These are phyloP conservation scores for Fomitopsis palustris DNA, from an alignment of 1,284 basidiomycete species.

Conservation along the genomic window DNA sequence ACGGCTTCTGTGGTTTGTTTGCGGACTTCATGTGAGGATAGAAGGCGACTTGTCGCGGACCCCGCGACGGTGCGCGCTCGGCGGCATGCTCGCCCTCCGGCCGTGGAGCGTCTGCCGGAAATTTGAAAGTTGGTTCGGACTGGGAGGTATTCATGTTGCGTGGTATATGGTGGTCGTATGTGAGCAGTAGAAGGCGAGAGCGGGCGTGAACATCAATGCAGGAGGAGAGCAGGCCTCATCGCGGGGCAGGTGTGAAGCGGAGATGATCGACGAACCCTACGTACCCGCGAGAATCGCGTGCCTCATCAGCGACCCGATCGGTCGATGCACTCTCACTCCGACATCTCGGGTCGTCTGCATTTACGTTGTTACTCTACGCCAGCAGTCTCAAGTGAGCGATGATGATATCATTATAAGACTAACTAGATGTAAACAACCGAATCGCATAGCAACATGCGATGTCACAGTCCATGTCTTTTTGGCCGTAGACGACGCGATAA, in stretches of 20 bases:
- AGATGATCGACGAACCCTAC: neutral
- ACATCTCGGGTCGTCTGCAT: neutral
- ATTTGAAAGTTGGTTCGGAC: conserved; percentile 4
- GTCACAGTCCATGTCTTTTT: conserved; percentile 1
- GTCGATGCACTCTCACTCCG: neutral
- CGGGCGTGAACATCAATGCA: neutral
- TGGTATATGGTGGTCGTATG: conserved; percentile 2
- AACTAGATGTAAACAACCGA: neutral
- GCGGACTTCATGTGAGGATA: conserved; percentile 70
- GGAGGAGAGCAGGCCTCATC: neutral
- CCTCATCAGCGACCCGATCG: too few species aligned
- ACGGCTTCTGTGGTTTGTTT: conserved; percentile 74
- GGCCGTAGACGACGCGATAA: neutral
- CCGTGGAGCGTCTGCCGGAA: neutral
- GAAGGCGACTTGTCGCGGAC: conserved; percentile 58
- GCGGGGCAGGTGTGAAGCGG: neutral
- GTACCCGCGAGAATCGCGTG: neutral
- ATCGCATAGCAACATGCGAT: neutral
- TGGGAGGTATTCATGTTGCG: conserved; percentile 9
- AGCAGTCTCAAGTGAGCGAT: neutral
- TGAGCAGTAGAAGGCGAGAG: neutral
- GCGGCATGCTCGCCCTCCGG: neutral
- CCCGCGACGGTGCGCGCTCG: conserved; percentile 26
- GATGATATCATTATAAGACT: conserved; percentile 1
- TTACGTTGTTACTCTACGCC: neutral